These are phyloP conservation scores for Mallotus repandus DNA, from an alignment of 441 rosid genomes.

Conservation along the genomic window DNA sequence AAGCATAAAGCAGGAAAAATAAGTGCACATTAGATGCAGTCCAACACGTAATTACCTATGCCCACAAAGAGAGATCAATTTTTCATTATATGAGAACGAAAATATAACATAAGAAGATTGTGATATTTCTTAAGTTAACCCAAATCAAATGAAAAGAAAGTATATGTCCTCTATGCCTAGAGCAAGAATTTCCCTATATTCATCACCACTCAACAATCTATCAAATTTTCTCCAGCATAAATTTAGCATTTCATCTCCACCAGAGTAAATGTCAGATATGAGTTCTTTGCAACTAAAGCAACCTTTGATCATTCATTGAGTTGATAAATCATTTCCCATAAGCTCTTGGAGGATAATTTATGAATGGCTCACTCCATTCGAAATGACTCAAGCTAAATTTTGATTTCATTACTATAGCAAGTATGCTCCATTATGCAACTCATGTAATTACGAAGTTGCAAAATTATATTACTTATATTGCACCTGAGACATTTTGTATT, in stretches of 20 bases:
- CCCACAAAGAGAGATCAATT: too few relatives aligned
- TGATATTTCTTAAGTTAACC: too few relatives aligned
- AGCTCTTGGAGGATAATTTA: not conserved
- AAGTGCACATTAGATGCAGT: too few relatives aligned
- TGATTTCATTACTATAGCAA: not conserved
- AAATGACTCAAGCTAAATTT: not conserved
- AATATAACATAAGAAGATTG: too few relatives aligned
- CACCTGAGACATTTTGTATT: not conserved
- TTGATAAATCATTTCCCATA: not conserved
- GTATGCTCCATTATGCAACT: not conserved
- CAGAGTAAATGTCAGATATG: not conserved
- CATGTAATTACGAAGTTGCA: not conserved
- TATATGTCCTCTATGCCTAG: not conserved
- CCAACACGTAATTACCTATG: too few relatives aligned
- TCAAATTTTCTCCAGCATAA: not conserved
- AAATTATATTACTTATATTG: not conserved
- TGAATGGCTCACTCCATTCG: not conserved
- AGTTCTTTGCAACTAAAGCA: slow-evolving; percentile 3
- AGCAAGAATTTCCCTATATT: not conserved
- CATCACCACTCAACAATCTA: not conserved
- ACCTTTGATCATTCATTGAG: not conserved
- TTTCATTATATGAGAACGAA: too few relatives aligned
- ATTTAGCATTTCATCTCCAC: not conserved
- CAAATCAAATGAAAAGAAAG: not conserved
- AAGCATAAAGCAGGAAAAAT: too few relatives aligned